Evolutionary conservation across 495 filamentous ascomycete genomes (phyloP).

Genomic region (Amphirosellinia nigrospora): DNA sequence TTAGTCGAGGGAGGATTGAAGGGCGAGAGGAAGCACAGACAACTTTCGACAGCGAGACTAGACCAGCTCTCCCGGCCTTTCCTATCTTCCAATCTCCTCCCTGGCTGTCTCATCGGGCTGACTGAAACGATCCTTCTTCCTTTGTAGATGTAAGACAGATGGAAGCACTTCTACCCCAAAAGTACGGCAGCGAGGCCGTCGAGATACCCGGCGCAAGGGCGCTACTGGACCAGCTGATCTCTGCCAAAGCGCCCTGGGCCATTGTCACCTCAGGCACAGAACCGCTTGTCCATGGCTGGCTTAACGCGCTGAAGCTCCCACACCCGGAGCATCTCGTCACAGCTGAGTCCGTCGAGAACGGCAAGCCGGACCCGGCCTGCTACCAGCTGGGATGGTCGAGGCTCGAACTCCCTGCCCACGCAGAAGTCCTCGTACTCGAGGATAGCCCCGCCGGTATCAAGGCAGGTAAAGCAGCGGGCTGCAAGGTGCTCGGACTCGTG

Average conservation of each 20-base stretch:
- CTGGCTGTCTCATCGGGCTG: constrained; percentile 4
- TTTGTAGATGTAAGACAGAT: constrained; percentile 74
- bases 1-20: not conserved
- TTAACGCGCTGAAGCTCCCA: constrained; percentile 76
- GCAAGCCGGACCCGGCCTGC: constrained; percentile 89
- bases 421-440: constrained; percentile 78
- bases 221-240: constrained; percentile 51
- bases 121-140: constrained; percentile 24
- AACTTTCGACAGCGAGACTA: not conserved
- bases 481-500: constrained; percentile 83
- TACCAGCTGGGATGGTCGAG: constrained; percentile 74
- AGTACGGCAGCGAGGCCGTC: constrained; percentile 76
- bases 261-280: constrained; percentile 91
- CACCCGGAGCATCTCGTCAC: constrained; percentile 76
- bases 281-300: constrained; percentile 85
- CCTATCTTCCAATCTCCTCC: constrained; percentile 14
- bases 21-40: constrained; percentile 3
- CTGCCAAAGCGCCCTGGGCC: constrained; percentile 71
- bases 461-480: constrained; percentile 88
- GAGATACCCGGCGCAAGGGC: constrained; percentile 75
- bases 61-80: constrained; percentile 5
- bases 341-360: constrained; percentile 82
- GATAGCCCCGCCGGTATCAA: constrained; percentile 91
- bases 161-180: constrained; percentile 77
- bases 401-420: constrained; percentile 56